Conservation (phyloP, 1,139 yeast genomes). For the Taphrina communis region DNA sequence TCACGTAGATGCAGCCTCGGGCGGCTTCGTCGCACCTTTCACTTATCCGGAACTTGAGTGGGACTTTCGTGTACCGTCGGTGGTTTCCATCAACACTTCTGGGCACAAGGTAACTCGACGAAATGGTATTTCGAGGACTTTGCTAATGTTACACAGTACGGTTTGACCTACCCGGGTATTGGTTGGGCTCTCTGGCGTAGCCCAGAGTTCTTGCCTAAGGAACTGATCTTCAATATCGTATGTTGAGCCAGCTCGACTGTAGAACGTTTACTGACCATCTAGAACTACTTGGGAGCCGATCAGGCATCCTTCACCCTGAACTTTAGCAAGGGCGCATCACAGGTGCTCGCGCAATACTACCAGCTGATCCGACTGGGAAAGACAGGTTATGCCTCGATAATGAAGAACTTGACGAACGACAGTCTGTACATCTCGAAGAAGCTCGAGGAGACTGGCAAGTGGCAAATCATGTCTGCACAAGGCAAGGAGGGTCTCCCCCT, state of each 20-base stretch:
- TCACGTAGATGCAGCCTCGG: conserved; percentile 94
- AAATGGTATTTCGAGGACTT: conserved; percentile 80
- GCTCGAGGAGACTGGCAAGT: conserved; percentile 69
- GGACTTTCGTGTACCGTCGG: conserved; percentile 77
- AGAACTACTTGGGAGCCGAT: conserved; percentile 80
- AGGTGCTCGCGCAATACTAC: conserved; percentile 84
- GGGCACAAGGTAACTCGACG: conserved; percentile 84
- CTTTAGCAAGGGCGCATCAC: conserved; percentile 92
- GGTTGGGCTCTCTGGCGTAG: conserved; percentile 92
- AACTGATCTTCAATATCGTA: conserved; percentile 69
- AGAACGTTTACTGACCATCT: too few relatives aligned
- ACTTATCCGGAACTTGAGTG: conserved; percentile 52
- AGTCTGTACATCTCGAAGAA: conserved; percentile 71
- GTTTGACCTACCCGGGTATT: conserved; percentile 78
- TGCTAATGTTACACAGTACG: conserved; percentile 56
- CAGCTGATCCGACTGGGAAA: conserved; percentile 73
- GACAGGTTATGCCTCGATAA: conserved; percentile 70
- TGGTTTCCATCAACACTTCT: conserved; percentile 81
- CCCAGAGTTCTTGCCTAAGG: conserved; percentile 66
- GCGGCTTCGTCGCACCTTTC: conserved; percentile 62
- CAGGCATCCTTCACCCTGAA: conserved; percentile 84
- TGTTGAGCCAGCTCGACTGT: neutral
- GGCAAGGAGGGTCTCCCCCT: conserved; percentile 75
- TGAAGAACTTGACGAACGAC: conserved; percentile 66
- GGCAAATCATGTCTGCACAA: conserved; percentile 68